Evolutionary conservation across 78 protist species (phyloP), one percentile per base, ranked within the genome.

Genomic region (Monosiga brevicollis): DNA sequence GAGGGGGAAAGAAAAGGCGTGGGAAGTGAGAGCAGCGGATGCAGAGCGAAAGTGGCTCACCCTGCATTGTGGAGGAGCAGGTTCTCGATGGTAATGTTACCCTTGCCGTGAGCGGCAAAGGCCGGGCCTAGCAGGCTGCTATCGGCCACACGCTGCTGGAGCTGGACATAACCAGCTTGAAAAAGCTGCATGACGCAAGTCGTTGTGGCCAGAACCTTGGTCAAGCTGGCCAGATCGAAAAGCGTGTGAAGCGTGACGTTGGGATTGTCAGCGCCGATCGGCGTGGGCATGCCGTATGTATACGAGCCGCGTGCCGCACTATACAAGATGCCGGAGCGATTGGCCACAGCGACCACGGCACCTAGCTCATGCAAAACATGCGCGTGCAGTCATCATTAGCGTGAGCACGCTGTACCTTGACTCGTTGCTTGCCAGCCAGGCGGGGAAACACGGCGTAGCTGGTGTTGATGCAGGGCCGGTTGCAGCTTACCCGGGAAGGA

Each of bases 11-110:
- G n/a, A n/a, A n/a, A n/a, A n/a, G n/a, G n/a, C n/a, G n/a, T n/a
- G n/a, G n/a, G n/a, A n/a, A n/a, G n/a, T n/a, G n/a, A n/a, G n/a
- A n/a, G n/a, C n/a, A n/a, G n/a, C n/a, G n/a, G n/a, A n/a, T n/a
- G n/a, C n/a, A n/a, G n/a, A n/a, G n/a, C n/a, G n/a, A n/a, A n/a
- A n/a, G n/a, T n/a, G n/a, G n/a, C n/a, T n/a, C n/a, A n/a, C 42
- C 93, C 93, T 34, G 93, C 86, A 78, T 90, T 90, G 72, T 90
- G 93, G 32, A 89, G 49, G 81, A 92, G 83, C 62, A 87, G 85
- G 79, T 92, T 89, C 42, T 75, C 41, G 70, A 88, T 81, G 3
- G 87, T 89, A 10, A 92, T 89, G 9, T 29, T 49, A 2, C 49
- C 85, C 62, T 92, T 92, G n/a, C 95, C 95, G 78, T 89, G 73